Percentiles rank a stretch among this genome's conserved stretches.
phyloP scores from a whole-genome alignment of 805 yeast species.

The Metschnikowia similis region DNA sequence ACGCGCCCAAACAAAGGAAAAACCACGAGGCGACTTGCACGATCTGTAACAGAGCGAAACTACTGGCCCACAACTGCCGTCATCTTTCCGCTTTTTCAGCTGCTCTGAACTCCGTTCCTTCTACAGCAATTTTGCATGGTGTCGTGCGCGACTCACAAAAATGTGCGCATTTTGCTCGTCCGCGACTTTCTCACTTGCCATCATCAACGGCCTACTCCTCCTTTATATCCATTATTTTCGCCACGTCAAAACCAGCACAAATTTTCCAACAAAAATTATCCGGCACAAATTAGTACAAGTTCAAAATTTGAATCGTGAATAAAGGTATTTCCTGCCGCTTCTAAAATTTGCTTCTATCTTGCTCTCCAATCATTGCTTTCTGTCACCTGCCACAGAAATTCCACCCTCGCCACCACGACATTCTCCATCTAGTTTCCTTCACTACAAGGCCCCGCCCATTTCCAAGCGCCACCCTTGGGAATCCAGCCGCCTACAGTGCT shows the following conservation, averaged over 20 bases:
- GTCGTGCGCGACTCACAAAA: constrained; percentile 1
- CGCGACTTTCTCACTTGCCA: constrained; percentile 6
- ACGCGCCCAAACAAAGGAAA: neutral
- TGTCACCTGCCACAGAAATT: neutral
- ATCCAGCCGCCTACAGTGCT: neutral
- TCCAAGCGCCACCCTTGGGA: neutral
- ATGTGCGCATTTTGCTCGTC: constrained; percentile 4
- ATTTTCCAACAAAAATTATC: neutral
- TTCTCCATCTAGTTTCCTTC: neutral
- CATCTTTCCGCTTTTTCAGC: too few relatives aligned
- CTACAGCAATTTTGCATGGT: constrained; percentile 1
- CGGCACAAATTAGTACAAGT: neutral
- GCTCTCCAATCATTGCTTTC: constrained; percentile 2
- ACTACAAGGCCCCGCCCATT: neutral
- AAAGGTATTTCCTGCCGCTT: neutral
- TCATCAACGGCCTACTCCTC: constrained; percentile 10
- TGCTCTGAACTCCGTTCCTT: neutral
- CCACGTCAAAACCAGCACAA: constrained; percentile 1
- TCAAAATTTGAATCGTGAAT: neutral
- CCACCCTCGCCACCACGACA: neutral
- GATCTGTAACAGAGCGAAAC: too few relatives aligned
- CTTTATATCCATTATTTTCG: neutral
- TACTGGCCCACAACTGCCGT: too few relatives aligned
- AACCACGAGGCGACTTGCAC: neutral
- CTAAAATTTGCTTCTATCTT: neutral